Base-by-base conservation (phyloP, 139 green algal genomes). In the Coccomyxa sp. region DNA sequence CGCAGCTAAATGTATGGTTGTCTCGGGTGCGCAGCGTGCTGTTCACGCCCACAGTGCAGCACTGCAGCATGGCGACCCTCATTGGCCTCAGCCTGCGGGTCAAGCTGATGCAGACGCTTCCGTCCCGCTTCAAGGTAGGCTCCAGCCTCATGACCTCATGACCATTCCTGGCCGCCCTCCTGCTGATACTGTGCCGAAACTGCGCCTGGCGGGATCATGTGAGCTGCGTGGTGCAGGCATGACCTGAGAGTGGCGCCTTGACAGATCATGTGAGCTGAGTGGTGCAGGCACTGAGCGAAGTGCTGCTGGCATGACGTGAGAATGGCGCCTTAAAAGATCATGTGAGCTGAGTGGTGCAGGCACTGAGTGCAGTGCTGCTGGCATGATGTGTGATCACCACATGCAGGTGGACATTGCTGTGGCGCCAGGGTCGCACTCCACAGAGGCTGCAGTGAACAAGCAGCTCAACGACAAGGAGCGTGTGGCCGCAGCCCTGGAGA, bases 401-500 rank as follows among this genome's bases (percentile, higher is more conserved):
- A 64, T 64, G n/a, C 79, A 87, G 82, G 78, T 96, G 7, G 91
- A 96, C 78, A 93, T 97, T 24, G 33, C 80, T 77, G 86, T 95
- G 41, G 80, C 88, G 0, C 91, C 89, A 9, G 96, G 95, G 12
- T 90, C 84, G 8, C 96, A 99, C 77, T 81, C 89, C 22, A 91
- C 88, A 34, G 95, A 99, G 84, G 90, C 79, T 33, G 92, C 95
- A 9, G 94, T 99, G 3, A 99, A 99, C 88, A 98, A 98, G 86
- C 97, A 99, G 89, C 87, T 99, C 55, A 91, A 92, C 35, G 97
- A 99, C 88, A 99, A 99, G 91, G 97, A 99, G 78, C 86, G 97
- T 0, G 95, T 99, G 22, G 94, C 95, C 55, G 97, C 97, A 29
- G 97, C 97, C 6, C 85, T 99, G 64, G 97, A 99, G 76, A 99